Evolutionary conservation across 2,329 filamentous ascomycete species (phyloP), one percentile per base, ranked within the genome.

Genomic region (Emmonsiellopsis sp.): DNA sequence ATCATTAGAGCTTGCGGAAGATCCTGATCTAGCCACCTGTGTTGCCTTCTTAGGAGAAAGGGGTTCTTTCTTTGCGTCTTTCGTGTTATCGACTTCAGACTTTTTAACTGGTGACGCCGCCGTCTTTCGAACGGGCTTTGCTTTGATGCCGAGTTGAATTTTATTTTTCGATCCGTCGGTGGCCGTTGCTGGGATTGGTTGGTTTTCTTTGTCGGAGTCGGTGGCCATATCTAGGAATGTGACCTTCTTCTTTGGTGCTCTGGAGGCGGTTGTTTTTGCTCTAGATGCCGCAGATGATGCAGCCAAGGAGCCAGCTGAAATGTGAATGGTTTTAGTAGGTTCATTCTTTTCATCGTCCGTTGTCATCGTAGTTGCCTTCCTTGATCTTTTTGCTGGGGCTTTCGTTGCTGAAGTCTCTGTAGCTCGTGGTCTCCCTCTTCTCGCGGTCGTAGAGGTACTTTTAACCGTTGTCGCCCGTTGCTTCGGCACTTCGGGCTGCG

Each of bases 21-120:
- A 64, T 11, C 65, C 58, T 1, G 66, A 65, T 55, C 73, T 76
- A 15, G 72, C 67, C 38, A 76, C 62, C 56, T 76, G 74, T 7
- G 69, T 75, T 32, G 70, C 66, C 58, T 76, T 77, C 65, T 76
- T 77, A 1, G 75, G 75, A 10, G 74, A 76, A 31, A 77, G 61
- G 15, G 73, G 72, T 54, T 73, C 61, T 15, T 59, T 55, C 32
- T 62, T 63, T 46, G 49, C 45, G 13, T 59, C 59, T 31, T 53
- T 47, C 35, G 57, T 55, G 20, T 57, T 46, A 37, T 53, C 51
- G 26, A 45, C 26, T 7, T 56, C 64, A 8, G 61, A 45, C 8
- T 57, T 55, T 30, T 66, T 66, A 2, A 68, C 64, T 20, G 67
- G 54, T 15, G 65, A 58, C 3, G 69, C 63, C 26, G 67, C 55